Conservation (phyloP, 2,329 filamentous ascomycete species). For the Kalmusia sp. region DNA sequence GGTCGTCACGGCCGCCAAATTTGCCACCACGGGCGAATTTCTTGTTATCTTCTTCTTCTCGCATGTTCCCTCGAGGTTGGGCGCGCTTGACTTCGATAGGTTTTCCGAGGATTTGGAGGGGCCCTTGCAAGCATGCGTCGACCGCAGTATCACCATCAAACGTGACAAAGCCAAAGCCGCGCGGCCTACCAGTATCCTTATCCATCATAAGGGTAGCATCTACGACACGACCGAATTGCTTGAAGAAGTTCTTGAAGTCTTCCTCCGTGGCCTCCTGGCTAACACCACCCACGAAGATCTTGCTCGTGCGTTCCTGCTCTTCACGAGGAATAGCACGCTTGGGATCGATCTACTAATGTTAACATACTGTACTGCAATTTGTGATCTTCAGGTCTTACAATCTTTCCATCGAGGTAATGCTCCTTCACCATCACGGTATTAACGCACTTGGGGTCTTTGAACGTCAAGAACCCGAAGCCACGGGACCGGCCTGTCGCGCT, state of each 20-base stretch:
- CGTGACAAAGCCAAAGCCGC: constrained; percentile 97
- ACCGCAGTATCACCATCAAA: constrained; percentile 97
- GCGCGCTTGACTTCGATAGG: constrained; percentile 98
- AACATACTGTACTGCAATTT: constrained; percentile 4
- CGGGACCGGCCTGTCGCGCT: constrained; percentile 90
- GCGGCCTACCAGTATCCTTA: constrained; percentile 95
- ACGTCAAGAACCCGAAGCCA: constrained; percentile 97
- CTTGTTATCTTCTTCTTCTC: constrained; percentile 81
- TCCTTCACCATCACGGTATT: constrained; percentile 99
- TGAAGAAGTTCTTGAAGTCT: constrained; percentile 96
- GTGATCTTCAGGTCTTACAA: constrained; percentile 70
- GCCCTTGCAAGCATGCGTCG: constrained; percentile 83
- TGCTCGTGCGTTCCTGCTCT: constrained; percentile 97
- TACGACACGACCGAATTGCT: constrained; percentile 92
- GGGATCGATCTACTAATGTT: constrained; percentile 81
- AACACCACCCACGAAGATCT: constrained; percentile 98
- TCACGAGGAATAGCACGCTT: constrained; percentile 97
- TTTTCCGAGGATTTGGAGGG: constrained; percentile 92
- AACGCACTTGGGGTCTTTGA: constrained; percentile 96
- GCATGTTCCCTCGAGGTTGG: constrained; percentile 91
- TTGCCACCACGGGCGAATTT: constrained; percentile 48
- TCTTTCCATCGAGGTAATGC: constrained; percentile 96
- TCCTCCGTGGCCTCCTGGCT: constrained; percentile 96
- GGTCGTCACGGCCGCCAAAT: constrained; percentile 44
- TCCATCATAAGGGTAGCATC: constrained; percentile 99